These are phyloP conservation scores for Spathaspora sp. DNA, from an alignment of 805 yeast species.

Conservation along the genomic window DNA sequence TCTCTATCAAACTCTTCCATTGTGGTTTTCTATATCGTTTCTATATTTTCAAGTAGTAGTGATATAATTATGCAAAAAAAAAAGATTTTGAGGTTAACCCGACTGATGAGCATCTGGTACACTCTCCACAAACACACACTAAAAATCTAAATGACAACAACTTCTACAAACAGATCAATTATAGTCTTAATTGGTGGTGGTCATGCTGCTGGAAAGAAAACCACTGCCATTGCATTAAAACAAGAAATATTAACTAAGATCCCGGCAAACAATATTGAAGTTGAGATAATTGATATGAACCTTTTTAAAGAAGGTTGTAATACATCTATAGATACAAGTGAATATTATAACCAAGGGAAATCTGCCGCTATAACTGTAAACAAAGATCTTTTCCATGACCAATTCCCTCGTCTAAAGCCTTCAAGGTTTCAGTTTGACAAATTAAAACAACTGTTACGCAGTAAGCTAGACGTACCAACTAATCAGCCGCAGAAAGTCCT, in stretches of 20 bases:
- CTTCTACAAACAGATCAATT: conserved; percentile 10
- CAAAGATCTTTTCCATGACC: conserved; percentile 10
- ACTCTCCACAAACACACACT: no score
- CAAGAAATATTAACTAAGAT: conserved; percentile 18
- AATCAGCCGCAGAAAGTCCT: conserved; percentile 20
- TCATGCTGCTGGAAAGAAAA: conserved; percentile 53
- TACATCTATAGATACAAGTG: conserved; percentile 19
- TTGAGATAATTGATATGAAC: conserved; percentile 44
- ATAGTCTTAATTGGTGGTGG: conserved; percentile 60
- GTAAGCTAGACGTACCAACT: conserved; percentile 14
- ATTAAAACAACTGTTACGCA: conserved; percentile 16
- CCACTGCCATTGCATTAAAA: conserved; percentile 35
- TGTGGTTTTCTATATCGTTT: background rate
- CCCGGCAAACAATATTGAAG: conserved; percentile 12
- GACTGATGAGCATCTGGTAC: background rate
- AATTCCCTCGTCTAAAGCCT: conserved; percentile 29
- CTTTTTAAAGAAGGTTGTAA: conserved; percentile 23
- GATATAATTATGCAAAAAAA: background rate
- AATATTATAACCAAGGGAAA: conserved; percentile 14
- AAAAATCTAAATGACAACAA: background rate
- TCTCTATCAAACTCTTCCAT: conserved; percentile 58
- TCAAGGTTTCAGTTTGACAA: conserved; percentile 37
- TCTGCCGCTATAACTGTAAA: conserved; percentile 29
- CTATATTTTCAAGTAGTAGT: background rate
- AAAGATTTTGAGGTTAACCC: background rate